Evolutionary conservation across 2,329 filamentous ascomycete species (phyloP).

Genomic region (Fusarium setosum): DNA sequence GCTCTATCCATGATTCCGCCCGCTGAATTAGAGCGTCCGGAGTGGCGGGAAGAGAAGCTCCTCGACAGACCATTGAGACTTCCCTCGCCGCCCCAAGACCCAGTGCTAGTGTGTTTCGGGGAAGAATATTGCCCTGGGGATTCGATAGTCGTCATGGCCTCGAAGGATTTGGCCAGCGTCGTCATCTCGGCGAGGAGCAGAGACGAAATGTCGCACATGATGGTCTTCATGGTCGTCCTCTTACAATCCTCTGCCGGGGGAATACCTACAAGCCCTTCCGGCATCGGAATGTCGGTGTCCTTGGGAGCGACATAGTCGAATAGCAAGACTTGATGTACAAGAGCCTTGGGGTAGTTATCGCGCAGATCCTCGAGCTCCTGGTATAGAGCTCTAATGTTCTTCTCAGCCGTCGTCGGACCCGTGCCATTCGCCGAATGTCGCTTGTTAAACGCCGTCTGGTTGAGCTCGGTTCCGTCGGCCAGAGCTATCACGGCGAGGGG

Average conservation of each 20-base stretch:
- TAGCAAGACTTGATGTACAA: constrained; percentile 82
- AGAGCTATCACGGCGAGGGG: constrained; percentile 86
- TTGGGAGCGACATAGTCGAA: constrained; percentile 75
- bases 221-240: constrained; percentile 82
- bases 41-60: constrained; percentile 57
- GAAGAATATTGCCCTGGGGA: constrained; percentile 71
- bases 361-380: constrained; percentile 78
- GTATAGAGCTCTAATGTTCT: constrained; percentile 68
- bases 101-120: constrained; percentile 54
- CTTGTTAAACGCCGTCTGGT: constrained; percentile 64
- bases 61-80: constrained; percentile 53
- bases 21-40: constrained; percentile 65
- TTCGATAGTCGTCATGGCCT: constrained; percentile 79
- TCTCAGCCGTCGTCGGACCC: constrained; percentile 63
- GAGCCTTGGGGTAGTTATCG: constrained; percentile 78
- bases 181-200: constrained; percentile 81
- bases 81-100: constrained; percentile 54
- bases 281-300: constrained; percentile 64
- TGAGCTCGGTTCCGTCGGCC: constrained; percentile 81
- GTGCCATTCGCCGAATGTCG: constrained; percentile 63
- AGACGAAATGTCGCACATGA: constrained; percentile 83
- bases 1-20: constrained; percentile 67
- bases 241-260: constrained; percentile 76
- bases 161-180: constrained; percentile 77
- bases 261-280: constrained; percentile 77